These are phyloP conservation scores for Myxozyma neglecta DNA, from an alignment of 805 yeast genomes.

Conservation along the genomic window DNA sequence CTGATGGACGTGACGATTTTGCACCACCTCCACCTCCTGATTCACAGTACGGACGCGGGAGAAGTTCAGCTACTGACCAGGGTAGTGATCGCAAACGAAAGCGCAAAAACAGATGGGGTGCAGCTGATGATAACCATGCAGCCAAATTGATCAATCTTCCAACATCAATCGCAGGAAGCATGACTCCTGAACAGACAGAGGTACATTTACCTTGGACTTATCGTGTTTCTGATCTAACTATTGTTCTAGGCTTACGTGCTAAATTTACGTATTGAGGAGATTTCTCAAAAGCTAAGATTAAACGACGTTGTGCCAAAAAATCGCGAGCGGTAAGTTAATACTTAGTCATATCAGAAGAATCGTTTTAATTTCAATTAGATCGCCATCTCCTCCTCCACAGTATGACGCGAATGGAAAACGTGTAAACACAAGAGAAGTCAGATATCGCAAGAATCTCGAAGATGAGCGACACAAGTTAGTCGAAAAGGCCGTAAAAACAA, in stretches of 20 bases:
- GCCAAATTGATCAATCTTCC: conserved; percentile 42
- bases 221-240: too few species aligned
- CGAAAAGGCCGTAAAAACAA: conserved; percentile 65
- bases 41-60: conserved; percentile 20
- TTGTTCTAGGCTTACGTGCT: conserved; percentile 52
- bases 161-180: conserved; percentile 47
- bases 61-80: conserved; percentile 7
- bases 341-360: background rate
- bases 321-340: conserved; percentile 41
- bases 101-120: conserved; percentile 38
- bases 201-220: conserved; percentile 1
- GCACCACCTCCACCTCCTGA: conserved; percentile 20
- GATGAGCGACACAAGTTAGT: conserved; percentile 78
- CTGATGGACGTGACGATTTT: background rate
- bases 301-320: conserved; percentile 52
- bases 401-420: conserved; percentile 84
- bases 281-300: conserved; percentile 59
- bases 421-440: conserved; percentile 74
- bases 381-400: conserved; percentile 90
- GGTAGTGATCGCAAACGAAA: conserved; percentile 24
- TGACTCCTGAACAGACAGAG: conserved; percentile 77
- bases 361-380: conserved; percentile 35
- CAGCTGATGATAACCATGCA: conserved; percentile 36
- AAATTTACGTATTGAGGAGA: conserved; percentile 74
- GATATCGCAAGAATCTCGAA: conserved; percentile 63